Evolutionary conservation across 306 rosid species (phyloP), one percentile per base, ranked within the genome.

Genomic region (Cercis canadensis): DNA sequence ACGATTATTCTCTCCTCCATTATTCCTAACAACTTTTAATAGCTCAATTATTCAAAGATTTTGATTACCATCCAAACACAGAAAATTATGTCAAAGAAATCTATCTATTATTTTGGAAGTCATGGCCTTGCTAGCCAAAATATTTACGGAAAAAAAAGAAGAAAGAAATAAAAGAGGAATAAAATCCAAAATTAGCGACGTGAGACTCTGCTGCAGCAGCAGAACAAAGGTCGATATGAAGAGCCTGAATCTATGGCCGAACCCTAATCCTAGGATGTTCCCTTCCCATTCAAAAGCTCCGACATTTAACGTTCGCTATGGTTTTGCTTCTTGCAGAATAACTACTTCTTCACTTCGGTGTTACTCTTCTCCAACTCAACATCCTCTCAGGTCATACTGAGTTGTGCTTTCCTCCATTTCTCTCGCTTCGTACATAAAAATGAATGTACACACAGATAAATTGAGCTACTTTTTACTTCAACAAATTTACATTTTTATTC

Each of bases 301-400:
- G 12, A 15, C 31, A 14, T 17, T 32, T 1, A 62, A 41, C 67
- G 12, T 16, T 62, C 11, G 63, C 44, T 18, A 31, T 39, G 29
- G 37, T 46, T 32, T 69, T 62, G 67, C 77, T 57, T 24, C 61
- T 45, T 57, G 40, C 15, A 43, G 62, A 53, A 2, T 8, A 32
- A 5, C 15, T 61, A 2, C 40, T 63, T 65, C 84, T 49, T 19
- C 55, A 2, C 33, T 82, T 56, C 63, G 78, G 17, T 76, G 76
- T 6, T 61, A 72, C 50, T 47, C 44, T 62, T 84, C 87, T 53
- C 83, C 67, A 57, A 46, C 84, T 44, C 83, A 54, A 24, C 84
- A 65, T 40, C 62, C 90, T 72, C 85, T 81, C 81, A 89, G 96
- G 92, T 88, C 2, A 43, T 16, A 57, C 60, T 40, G n/a, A 10